Evolutionary conservation across 495 filamentous ascomycete species (phyloP).

Genomic region (Astrothelium macrocarpum): DNA sequence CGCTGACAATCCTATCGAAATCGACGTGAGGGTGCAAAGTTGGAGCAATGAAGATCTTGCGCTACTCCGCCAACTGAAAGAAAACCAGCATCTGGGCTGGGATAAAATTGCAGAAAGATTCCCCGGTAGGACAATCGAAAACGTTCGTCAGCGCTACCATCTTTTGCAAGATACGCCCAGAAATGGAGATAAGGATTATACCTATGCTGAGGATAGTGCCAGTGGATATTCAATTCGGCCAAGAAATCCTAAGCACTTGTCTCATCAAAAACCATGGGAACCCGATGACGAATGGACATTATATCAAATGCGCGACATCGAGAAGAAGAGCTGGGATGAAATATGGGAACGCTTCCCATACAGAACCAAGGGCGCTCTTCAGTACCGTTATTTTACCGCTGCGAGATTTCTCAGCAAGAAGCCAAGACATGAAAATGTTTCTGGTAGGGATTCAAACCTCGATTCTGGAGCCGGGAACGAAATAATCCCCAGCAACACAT

Average conservation of each 20-base stretch:
- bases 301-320: neutral
- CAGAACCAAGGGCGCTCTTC: neutral
- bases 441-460: neutral
- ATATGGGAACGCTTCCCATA: neutral
- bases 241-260: neutral
- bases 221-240: neutral
- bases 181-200: neutral
- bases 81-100: slow-evolving; percentile 16
- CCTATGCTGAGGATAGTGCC: neutral
- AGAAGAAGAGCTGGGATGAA: neutral
- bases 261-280: neutral
- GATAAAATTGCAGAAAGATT: slow-evolving; percentile 16
- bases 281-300: neutral
- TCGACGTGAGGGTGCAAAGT: neutral
- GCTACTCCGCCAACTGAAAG: slow-evolving; percentile 19
- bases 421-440: neutral
- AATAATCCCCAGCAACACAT: neutral
- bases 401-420: neutral
- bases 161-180: neutral
- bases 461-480: neutral
- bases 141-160: slow-evolving; percentile 4
- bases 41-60: neutral
- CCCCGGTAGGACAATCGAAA: slow-evolving; percentile 7
- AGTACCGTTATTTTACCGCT: neutral
- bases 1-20: neutral